These are phyloP conservation scores for Brettanomyces bruxellensis DNA, from an alignment of 805 yeast species.

Conservation along the genomic window DNA sequence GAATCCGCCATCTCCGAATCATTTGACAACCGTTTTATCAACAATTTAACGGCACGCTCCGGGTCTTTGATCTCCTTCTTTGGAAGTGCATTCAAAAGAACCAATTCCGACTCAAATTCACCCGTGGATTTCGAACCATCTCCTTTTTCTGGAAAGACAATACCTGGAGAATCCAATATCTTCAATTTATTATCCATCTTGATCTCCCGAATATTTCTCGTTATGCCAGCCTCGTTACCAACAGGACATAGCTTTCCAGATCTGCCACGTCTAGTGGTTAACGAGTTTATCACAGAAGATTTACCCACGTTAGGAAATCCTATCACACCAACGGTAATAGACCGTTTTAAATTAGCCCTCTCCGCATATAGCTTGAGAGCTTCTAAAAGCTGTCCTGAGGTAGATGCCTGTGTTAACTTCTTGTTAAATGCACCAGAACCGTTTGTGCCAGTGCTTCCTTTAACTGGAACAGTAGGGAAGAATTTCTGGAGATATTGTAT, in stretches of 20 bases:
- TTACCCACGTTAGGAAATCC: slow-evolving; percentile 98
- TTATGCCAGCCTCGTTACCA: slow-evolving; percentile 97
- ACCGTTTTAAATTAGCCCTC: slow-evolving; percentile 76
- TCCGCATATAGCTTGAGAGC: slow-evolving; percentile 81
- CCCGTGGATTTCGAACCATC: slow-evolving; percentile 31
- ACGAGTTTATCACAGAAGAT: slow-evolving; percentile 86
- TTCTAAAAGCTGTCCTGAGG: slow-evolving; percentile 67
- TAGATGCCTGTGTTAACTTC: slow-evolving; percentile 57
- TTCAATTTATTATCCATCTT: slow-evolving; percentile 86
- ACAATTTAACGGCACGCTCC: slow-evolving; percentile 64
- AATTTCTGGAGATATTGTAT: slow-evolving; percentile 63
- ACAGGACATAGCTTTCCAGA: slow-evolving; percentile 80
- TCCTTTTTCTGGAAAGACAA: slow-evolving; percentile 68
- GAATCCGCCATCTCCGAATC: slow-evolving; percentile 69
- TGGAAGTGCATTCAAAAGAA: slow-evolving; percentile 82
- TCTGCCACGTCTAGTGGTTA: slow-evolving; percentile 73
- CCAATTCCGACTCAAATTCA: slow-evolving; percentile 81
- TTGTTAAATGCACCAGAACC: slow-evolving; percentile 64
- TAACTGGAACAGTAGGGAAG: slow-evolving; percentile 89
- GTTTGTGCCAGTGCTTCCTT: slow-evolving; percentile 68
- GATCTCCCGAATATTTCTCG: slow-evolving; percentile 84
- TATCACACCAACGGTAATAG: slow-evolving; percentile 88
- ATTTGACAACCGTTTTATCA: slow-evolving; percentile 69
- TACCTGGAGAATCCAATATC: slow-evolving; percentile 93
- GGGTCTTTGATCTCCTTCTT: slow-evolving; percentile 83